Percentiles rank a stretch among this genome's conserved stretches.
Conservation (phyloP, 2,329 filamentous ascomycete genomes). For the Bipolaris oryzae region DNA sequence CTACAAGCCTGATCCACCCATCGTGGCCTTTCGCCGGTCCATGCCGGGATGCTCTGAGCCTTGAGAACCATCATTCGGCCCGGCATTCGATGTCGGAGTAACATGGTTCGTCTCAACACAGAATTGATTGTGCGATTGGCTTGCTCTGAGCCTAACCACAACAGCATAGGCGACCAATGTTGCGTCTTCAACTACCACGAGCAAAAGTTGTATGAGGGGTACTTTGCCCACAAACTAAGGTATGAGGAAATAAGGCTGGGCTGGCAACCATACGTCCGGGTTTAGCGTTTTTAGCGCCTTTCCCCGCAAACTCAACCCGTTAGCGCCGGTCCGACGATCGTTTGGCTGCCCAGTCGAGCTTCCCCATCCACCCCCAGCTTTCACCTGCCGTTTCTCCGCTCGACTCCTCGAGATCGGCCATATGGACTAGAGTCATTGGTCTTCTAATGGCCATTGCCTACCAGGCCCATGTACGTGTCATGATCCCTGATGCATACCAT, state of each 20-base stretch:
- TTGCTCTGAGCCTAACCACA: neutral
- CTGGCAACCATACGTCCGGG: slow-evolving; percentile 8
- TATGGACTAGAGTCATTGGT: slow-evolving; percentile 7
- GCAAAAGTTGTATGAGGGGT: neutral
- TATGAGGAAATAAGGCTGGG: slow-evolving; percentile 23
- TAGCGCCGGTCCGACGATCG: slow-evolving; percentile 29
- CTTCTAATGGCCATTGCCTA: slow-evolving; percentile 7
- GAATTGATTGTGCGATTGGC: neutral
- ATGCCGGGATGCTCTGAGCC: slow-evolving; percentile 3
- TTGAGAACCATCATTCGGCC: slow-evolving; percentile 3
- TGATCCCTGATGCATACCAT: slow-evolving; percentile 4
- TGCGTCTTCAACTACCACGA: neutral
- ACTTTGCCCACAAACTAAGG: neutral
- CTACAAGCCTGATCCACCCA: neutral
- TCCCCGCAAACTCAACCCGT: slow-evolving; percentile 40
- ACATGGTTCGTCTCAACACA: neutral
- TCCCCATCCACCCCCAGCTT: slow-evolving; percentile 29
- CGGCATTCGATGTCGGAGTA: neutral
- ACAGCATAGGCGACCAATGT: neutral
- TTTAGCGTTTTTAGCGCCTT: slow-evolving; percentile 28
- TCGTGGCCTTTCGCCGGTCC: slow-evolving; percentile 6
- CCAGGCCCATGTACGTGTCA: slow-evolving; percentile 3
- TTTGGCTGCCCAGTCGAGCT: slow-evolving; percentile 27
- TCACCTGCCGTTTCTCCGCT: slow-evolving; percentile 31
- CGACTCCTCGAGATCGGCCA: slow-evolving; percentile 33